phyloP scores from a whole-genome alignment of 2,329 filamentous ascomycete genomes.

The Xylaria sp. region DNA sequence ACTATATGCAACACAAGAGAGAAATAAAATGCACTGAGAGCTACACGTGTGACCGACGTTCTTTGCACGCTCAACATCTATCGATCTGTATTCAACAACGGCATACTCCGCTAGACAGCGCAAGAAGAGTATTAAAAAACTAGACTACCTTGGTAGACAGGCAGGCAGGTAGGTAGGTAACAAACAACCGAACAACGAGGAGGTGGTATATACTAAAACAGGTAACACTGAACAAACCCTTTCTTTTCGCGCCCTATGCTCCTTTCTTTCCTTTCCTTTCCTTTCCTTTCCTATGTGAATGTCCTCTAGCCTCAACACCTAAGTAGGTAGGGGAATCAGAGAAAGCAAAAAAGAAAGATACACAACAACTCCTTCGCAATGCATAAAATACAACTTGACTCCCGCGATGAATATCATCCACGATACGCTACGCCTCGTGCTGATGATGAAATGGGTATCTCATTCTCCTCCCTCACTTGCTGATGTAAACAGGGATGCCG shows the following conservation, averaged over 20 bases:
- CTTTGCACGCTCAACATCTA: too few relatives aligned
- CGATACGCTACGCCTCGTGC: neutral
- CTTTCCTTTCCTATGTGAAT: slow-evolving; percentile 12
- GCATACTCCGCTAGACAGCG: neutral
- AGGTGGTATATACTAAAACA: slow-evolving; percentile 3
- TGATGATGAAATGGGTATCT: neutral
- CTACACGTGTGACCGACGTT: neutral
- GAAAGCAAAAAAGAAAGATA: neutral
- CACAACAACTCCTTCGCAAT: slow-evolving; percentile 29
- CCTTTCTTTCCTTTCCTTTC: neutral
- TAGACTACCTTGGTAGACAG: neutral
- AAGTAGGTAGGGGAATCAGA: too few relatives aligned
- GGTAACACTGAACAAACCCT: neutral
- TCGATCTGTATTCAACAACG: slow-evolving; percentile 19
- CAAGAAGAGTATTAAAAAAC: slow-evolving; percentile 1
- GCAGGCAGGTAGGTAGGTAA: neutral
- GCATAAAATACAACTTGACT: neutral
- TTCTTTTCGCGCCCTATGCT: neutral
- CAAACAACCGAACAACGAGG: neutral
- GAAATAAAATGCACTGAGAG: neutral
- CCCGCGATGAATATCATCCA: neutral
- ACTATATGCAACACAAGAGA: neutral
- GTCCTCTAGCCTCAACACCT: neutral
- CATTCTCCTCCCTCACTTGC: slow-evolving; percentile 41
- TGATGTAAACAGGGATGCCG: slow-evolving; percentile 89